These are phyloP conservation scores for Talaromyces rugulosus DNA, from an alignment of 2,329 filamentous ascomycete genomes.

Conservation along the genomic window DNA sequence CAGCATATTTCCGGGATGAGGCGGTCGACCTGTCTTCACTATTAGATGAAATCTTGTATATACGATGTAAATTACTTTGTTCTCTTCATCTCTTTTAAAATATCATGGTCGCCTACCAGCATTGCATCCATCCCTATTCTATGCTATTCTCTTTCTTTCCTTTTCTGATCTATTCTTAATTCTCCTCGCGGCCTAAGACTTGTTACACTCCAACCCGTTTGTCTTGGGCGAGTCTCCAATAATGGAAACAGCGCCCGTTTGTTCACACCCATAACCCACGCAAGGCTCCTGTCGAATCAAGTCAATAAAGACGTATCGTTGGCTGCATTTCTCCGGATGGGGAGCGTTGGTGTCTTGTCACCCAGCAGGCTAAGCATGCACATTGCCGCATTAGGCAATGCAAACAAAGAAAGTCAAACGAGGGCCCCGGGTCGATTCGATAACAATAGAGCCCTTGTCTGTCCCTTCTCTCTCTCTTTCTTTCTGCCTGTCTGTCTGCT, in stretches of 20 bases:
- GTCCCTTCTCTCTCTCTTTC: neutral
- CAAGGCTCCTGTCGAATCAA: neutral
- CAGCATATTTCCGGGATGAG: neutral
- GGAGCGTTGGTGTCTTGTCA: neutral
- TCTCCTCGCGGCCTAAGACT: neutral
- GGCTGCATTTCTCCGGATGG: neutral
- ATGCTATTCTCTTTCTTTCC: too few relatives aligned
- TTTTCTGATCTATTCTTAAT: neutral
- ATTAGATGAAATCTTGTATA: neutral
- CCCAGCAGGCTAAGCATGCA: neutral
- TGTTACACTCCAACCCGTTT: neutral
- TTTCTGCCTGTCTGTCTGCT: neutral
- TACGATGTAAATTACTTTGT: slow-evolving; percentile 1
- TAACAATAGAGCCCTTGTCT: neutral
- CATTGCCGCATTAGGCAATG: neutral
- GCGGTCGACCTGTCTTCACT: neutral
- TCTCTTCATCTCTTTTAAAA: neutral
- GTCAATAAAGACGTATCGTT: neutral
- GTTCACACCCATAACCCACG: neutral
- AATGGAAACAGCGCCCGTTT: neutral
- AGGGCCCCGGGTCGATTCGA: neutral
- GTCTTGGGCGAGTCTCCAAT: neutral
- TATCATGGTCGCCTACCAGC: neutral
- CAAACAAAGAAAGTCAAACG: neutral
- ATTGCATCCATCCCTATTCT: neutral